Percentiles rank a stretch among this genome's conserved stretches.
Evolutionary conservation across 225 moss, liverwort and hornwort genomes (phyloP).

Genomic region (Asterella californica): DNA sequence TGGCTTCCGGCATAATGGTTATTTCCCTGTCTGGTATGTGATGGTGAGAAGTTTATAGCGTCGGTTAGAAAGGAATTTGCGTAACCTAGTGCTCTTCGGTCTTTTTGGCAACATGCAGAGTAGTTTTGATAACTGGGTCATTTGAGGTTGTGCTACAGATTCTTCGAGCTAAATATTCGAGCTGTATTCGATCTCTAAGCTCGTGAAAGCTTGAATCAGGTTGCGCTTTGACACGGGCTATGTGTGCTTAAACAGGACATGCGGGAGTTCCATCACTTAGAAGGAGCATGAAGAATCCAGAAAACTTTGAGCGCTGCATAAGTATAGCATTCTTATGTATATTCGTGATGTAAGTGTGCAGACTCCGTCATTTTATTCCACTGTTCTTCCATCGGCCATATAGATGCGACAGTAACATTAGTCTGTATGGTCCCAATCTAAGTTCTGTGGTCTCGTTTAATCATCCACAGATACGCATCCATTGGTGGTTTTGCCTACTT

Average conservation of each 20-base stretch:
- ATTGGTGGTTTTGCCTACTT: constrained; percentile 72
- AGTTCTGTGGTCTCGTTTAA: constrained; percentile 29
- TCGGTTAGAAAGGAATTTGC: no score
- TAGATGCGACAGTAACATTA: neutral
- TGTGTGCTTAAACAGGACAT: constrained; percentile 52
- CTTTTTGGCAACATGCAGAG: neutral
- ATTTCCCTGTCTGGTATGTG: constrained; percentile 74
- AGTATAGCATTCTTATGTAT: constrained; percentile 65
- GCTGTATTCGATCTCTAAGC: neutral
- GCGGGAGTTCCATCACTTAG: constrained; percentile 83
- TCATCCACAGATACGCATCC: constrained; percentile 62
- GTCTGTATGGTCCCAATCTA: neutral
- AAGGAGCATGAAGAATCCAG: constrained; percentile 80
- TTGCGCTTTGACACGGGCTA: neutral
- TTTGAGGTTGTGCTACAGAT: neutral
- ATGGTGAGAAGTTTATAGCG: neutral
- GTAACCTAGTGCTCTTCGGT: neutral
- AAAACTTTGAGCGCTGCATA: constrained; percentile 65
- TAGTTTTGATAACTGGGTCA: neutral
- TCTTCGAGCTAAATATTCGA: neutral
- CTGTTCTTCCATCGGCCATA: neutral
- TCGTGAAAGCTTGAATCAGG: neutral
- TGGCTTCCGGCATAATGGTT: constrained; percentile 79
- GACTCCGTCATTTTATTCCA: neutral
- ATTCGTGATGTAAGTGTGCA: constrained; percentile 59